Percentiles rank a stretch among this genome's conserved stretches.
phyloP scores from a whole-genome alignment of 257 asterid species.

The Solanum ahanhuiri region DNA sequence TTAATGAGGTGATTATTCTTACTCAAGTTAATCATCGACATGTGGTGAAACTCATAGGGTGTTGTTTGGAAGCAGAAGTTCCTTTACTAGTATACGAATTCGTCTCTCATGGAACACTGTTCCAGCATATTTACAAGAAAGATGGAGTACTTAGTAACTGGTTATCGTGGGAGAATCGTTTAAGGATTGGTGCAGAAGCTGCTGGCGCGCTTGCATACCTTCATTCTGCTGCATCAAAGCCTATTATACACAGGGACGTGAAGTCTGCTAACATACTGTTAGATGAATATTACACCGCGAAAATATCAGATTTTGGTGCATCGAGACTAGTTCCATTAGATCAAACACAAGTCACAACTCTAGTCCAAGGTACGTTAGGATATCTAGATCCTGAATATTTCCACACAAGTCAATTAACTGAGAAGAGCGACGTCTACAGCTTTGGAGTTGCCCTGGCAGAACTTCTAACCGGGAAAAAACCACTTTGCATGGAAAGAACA shows the following conservation, averaged over 20 bases:
- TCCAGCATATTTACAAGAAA: neutral
- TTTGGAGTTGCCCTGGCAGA: neutral
- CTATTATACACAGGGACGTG: neutral
- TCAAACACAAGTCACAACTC: neutral
- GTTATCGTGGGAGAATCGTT: neutral
- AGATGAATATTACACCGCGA: neutral
- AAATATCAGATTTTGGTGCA: neutral
- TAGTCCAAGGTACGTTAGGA: neutral
- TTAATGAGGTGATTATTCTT: neutral
- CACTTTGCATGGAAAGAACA: neutral
- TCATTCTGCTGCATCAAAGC: neutral
- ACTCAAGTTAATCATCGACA: neutral
- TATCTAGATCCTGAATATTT: neutral
- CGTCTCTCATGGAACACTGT: neutral
- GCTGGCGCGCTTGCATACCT: neutral
- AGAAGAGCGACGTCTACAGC: neutral
- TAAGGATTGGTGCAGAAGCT: neutral
- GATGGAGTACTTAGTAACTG: neutral
- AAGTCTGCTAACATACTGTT: neutral
- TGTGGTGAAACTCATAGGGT: neutral
- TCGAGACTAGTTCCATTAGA: neutral
- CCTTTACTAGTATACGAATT: neutral
- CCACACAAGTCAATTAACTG: neutral
- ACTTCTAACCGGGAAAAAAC: neutral
- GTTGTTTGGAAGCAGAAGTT: neutral